These are phyloP conservation scores for Antitrichia curtipendula DNA, from an alignment of 225 moss, liverwort and hornwort genomes.

Conservation along the genomic window DNA sequence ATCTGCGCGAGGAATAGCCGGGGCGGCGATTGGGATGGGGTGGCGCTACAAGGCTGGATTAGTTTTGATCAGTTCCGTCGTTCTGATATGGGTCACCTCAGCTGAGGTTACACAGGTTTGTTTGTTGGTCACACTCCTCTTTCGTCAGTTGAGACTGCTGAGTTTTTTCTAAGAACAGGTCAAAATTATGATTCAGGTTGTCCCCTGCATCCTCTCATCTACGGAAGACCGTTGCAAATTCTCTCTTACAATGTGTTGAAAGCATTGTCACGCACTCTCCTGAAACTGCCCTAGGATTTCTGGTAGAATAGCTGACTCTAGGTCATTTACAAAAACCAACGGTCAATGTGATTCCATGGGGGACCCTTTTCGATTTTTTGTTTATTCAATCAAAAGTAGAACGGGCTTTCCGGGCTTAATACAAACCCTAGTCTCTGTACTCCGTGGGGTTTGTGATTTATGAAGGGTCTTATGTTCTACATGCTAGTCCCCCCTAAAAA, in stretches of 20 bases:
- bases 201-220: not conserved
- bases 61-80: slow-evolving; percentile 69
- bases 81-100: slow-evolving; percentile 94
- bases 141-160: not conserved
- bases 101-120: slow-evolving; percentile 97
- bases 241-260: not conserved
- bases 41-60: slow-evolving; percentile 88
- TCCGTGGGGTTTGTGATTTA: not conserved
- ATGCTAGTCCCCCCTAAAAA: not conserved
- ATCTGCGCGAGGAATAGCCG: not conserved
- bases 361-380: not conserved
- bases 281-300: not conserved
- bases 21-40: slow-evolving; percentile 61
- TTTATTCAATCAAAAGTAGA: not conserved
- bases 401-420: not conserved
- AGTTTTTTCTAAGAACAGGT: not conserved
- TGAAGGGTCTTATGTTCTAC: not conserved
- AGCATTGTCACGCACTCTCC: not conserved
- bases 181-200: not conserved
- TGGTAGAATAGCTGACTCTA: not conserved
- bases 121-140: not conserved
- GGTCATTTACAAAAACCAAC: not conserved
- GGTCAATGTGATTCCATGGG: not conserved
- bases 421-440: not conserved
- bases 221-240: not conserved